A percentile compares a stretch with the other conserved stretches of the same genome.
phyloP scores from a whole-genome alignment of 2,329 filamentous ascomycete genomes.

The Trichoderma afroharzianum region DNA sequence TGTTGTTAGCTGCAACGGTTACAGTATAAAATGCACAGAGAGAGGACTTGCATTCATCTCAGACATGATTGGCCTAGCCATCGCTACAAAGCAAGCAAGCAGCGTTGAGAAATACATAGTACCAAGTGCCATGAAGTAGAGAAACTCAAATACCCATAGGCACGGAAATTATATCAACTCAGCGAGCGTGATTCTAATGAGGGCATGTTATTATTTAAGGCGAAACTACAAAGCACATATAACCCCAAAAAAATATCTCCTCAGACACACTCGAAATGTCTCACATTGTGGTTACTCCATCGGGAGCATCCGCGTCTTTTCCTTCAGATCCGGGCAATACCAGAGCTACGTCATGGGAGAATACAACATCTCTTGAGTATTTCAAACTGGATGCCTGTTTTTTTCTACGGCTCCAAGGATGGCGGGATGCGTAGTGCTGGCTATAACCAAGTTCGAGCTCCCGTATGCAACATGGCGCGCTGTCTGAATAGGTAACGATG shows the following conservation, averaged over 20 bases:
- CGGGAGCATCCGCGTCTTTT: background rate
- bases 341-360: background rate
- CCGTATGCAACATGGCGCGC: background rate
- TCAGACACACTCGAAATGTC: background rate
- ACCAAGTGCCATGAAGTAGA: background rate
- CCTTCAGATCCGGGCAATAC: background rate
- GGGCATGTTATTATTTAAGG: background rate
- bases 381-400: too few species aligned
- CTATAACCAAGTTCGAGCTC: background rate
- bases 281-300: background rate
- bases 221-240: too few species aligned
- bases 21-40: rapidly evolving
- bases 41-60: background rate
- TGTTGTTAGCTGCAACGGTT: background rate
- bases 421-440: background rate
- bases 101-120: background rate
- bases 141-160: background rate
- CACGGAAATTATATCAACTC: background rate
- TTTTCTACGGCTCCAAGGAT: background rate
- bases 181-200: background rate
- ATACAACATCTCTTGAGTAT: background rate
- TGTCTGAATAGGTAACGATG: background rate
- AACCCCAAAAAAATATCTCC: background rate
- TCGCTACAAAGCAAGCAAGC: background rate
- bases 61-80: background rate